Base-by-base conservation (phyloP, 140 eudicot species). In the Ambrosia hybrid region DNA sequence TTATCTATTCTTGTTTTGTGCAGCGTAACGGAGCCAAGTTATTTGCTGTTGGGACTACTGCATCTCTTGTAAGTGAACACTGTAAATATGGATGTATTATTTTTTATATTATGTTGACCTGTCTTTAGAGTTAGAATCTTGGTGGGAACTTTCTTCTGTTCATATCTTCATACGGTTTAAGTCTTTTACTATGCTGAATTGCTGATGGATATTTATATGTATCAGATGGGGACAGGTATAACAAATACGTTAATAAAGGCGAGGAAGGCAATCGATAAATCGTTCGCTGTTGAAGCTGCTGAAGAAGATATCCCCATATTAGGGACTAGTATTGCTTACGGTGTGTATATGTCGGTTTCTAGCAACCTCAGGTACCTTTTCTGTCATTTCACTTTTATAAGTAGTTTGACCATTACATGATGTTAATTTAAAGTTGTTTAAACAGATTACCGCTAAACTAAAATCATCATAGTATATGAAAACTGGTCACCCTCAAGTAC, bases 1-100 rank as follows among this genome's bases (percentile, higher is more conserved):
- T 68, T 57, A 17, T 70, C 37, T 63, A 4, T 13, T 59, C 14
- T 57, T 51, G 33, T 64, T 62, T 69, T 56, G 8, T 70, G 48
- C 87, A 95, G 99, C 95, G 99, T 43, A 95, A 95, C 30, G 99
- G 99, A 26, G 83, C 92, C 55, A 95, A 95, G 89, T 95, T 95
- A 68, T 95, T 91, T 82, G 96, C 79, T 26, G 97, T 95, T 74
- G 1, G 99, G 53, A 86, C 97, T 38, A 65, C 89, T 57, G 95
- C 99, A 55, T 95, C 99, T 61, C 84, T 95, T 86, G 99, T 95
- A 80, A 84, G 85, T 76, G 37, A 81, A 71, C 51, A 11, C 17
- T 38, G 51, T 38, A 46, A 43, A 43, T 43, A 38, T 21, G 14
- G 45, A 46, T 21, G 6, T 43, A 6, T 39, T 65, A 34, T 10